These are phyloP conservation scores for Fraxinus baroniana DNA, from an alignment of 305 asterid genomes.

Conservation along the genomic window DNA sequence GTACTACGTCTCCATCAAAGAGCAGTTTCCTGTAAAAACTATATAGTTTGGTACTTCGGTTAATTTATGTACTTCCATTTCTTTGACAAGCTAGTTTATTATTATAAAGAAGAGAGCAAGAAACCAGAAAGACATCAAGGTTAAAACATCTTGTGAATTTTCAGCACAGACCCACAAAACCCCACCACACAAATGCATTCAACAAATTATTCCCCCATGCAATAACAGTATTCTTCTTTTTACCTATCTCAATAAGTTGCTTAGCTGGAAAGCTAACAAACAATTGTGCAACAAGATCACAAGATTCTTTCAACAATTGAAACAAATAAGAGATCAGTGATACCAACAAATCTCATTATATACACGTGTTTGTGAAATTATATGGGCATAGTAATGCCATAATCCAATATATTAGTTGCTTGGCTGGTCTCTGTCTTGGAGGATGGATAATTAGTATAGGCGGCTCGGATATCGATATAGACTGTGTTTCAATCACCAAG, in stretches of 20 bases:
- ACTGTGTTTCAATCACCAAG: neutral
- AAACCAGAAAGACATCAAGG: neutral
- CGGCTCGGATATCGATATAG: neutral
- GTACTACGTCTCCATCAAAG: neutral
- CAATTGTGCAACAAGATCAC: neutral
- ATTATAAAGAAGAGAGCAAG: neutral
- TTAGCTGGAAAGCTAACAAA: neutral
- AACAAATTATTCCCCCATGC: neutral
- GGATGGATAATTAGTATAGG: neutral
- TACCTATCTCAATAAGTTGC: neutral
- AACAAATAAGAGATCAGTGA: neutral
- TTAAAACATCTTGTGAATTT: neutral
- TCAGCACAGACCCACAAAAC: neutral
- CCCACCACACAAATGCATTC: neutral
- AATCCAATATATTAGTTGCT: neutral
- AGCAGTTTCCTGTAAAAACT: neutral
- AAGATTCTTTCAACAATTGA: conserved; percentile 11
- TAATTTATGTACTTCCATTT: neutral
- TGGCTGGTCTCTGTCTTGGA: neutral
- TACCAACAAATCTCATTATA: conserved; percentile 5
- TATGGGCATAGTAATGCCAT: neutral
- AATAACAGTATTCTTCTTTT: neutral
- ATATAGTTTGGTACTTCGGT: neutral
- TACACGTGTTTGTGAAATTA: neutral
- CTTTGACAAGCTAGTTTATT: neutral